A percentile compares a stretch with the other conserved stretches of the same genome.
phyloP scores from a whole-genome alignment of 2,329 filamentous ascomycete genomes.

The Apiospora sp. region DNA sequence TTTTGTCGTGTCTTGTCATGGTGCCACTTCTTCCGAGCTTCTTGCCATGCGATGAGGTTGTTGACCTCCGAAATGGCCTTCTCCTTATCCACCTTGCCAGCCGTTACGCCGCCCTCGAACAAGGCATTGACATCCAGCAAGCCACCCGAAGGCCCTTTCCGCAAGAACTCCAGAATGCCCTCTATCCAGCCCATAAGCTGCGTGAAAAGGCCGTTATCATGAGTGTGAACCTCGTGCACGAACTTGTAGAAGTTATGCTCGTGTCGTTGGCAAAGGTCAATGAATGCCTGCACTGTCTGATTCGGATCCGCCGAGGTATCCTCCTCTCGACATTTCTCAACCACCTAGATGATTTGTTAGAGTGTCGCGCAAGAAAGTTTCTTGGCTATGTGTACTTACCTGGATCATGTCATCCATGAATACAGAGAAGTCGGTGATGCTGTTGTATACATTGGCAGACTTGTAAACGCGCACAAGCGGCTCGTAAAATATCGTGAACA shows the following conservation, averaged over 20 bases:
- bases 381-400: conserved; percentile 52
- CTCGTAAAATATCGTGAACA: conserved; percentile 99
- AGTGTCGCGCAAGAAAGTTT: conserved; percentile 29
- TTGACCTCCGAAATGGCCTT: conserved; percentile 84
- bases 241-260: conserved; percentile 99
- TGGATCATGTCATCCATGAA: conserved; percentile 94
- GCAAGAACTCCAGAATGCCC: conserved; percentile 90
- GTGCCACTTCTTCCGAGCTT: conserved; percentile 96
- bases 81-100: conserved; percentile 72
- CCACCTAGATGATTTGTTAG: conserved; percentile 53
- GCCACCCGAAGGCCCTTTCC: conserved; percentile 84
- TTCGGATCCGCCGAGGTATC: conserved; percentile 96
- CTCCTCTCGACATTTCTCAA: conserved; percentile 71
- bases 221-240: conserved; percentile 94
- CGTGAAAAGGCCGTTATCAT: conserved; percentile 96
- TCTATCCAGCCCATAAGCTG: conserved; percentile 98
- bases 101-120: conserved; percentile 79
- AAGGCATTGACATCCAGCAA: conserved; percentile 94
- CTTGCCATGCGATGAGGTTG: conserved; percentile 89
- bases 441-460: conserved; percentile 97
- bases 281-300: conserved; percentile 97
- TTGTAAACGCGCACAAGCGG: conserved; percentile 97
- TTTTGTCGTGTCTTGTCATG: conserved; percentile 97
- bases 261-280: conserved; percentile 93
- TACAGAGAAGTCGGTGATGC: conserved; percentile 92